These are phyloP conservation scores for Amanita rubescens DNA, from an alignment of 768 basidiomycete species.

Conservation along the genomic window DNA sequence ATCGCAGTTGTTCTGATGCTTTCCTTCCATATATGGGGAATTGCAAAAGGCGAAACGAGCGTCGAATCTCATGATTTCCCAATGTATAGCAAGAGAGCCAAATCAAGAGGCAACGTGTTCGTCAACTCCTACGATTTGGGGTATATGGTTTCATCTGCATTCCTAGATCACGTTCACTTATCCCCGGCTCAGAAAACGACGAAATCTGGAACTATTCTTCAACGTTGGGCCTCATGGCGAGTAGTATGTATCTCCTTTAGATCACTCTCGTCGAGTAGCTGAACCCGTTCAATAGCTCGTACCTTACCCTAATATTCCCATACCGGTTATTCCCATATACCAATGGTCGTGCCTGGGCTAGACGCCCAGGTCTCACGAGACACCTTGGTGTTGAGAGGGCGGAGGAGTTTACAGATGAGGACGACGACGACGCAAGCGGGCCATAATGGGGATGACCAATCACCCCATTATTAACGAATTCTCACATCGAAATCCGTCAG, in stretches of 20 bases:
- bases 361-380: slow-evolving; percentile 52
- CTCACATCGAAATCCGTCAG: no score
- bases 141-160: slow-evolving; percentile 25
- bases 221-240: slow-evolving; percentile 65
- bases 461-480: no score
- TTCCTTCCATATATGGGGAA: slow-evolving; percentile 63
- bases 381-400: slow-evolving; percentile 61
- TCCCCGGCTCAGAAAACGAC: slow-evolving; percentile 32
- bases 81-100: slow-evolving; percentile 65
- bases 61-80: slow-evolving; percentile 89
- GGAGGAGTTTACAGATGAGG: slow-evolving; percentile 88
- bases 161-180: neutral
- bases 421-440: slow-evolving; percentile 31
- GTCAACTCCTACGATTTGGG: slow-evolving; percentile 92
- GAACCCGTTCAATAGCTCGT: slow-evolving; percentile 39
- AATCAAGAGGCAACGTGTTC: slow-evolving; percentile 63
- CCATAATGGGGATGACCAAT: neutral
- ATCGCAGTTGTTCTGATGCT: slow-evolving; percentile 42
- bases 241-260: slow-evolving; percentile 49
- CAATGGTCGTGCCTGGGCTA: slow-evolving; percentile 78
- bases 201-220: slow-evolving; percentile 81
- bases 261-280: neutral
- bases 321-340: slow-evolving; percentile 74
- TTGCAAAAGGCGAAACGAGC: slow-evolving; percentile 73
- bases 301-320: slow-evolving; percentile 77